phyloP scores from a whole-genome alignment of 2,329 filamentous ascomycete genomes.

The Paramyrothecium sp. region DNA sequence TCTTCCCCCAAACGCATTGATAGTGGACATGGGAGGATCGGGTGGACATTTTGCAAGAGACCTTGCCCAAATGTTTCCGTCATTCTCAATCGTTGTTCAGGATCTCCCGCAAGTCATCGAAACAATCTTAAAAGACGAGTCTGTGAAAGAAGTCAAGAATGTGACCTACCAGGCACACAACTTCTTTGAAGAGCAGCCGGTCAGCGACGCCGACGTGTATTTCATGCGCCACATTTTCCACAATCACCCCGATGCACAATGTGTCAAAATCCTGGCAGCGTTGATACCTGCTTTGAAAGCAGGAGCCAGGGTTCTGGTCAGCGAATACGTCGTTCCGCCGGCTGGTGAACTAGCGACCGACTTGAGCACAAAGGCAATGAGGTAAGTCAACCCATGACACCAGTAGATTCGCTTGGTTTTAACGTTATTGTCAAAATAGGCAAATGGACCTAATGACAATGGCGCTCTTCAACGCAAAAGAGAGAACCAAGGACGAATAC shows the following conservation, averaged over 20 bases:
- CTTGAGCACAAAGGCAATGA: background rate
- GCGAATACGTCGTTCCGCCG: background rate
- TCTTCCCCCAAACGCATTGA: background rate
- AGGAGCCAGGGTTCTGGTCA: conserved; percentile 3
- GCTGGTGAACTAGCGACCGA: background rate
- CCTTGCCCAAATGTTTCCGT: background rate
- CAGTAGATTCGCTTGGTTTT: background rate
- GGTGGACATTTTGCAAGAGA: background rate
- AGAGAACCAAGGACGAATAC: background rate
- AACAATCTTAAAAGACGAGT: background rate
- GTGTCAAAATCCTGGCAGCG: conserved; percentile 1
- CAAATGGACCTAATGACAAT: background rate
- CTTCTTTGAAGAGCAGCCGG: conserved; percentile 48
- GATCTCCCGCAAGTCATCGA: conserved; percentile 1
- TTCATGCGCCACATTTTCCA: conserved; percentile 4
- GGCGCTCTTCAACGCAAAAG: background rate
- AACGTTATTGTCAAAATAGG: background rate
- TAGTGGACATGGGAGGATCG: background rate
- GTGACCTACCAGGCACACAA: conserved; percentile 31
- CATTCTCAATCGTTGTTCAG: conserved; percentile 4
- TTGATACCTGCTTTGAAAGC: conserved; percentile 1
- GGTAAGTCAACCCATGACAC: background rate
- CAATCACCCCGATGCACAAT: conserved; percentile 1
- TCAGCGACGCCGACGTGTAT: conserved; percentile 39
- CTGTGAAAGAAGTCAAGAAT: background rate